Evolutionary conservation across 1,139 yeast genomes (phyloP).

Genomic region (Blastobotrys aristatus): DNA sequence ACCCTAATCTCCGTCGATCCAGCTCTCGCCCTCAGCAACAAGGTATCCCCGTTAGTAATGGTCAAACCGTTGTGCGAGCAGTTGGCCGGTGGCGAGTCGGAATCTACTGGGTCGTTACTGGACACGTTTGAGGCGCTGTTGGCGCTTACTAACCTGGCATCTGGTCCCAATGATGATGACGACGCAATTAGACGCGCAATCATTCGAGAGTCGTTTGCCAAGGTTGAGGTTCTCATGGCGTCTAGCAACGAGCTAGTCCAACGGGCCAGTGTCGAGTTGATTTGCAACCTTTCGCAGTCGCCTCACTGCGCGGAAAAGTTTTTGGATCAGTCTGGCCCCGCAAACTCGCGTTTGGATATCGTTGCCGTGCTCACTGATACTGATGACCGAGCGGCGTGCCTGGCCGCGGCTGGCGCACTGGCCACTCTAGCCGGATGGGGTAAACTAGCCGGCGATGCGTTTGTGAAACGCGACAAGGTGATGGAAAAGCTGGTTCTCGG

Average conservation of each 20-base stretch:
- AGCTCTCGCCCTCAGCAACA: conserved; percentile 32
- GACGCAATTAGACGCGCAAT: conserved; percentile 35
- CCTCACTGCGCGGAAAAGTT: conserved; percentile 37
- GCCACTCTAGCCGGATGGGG: conserved; percentile 39
- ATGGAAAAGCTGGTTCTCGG: conserved; percentile 18
- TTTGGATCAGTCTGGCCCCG: conserved; percentile 29
- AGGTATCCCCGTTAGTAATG: conserved; percentile 32
- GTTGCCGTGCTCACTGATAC: conserved; percentile 31
- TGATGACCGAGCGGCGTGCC: conserved; percentile 34
- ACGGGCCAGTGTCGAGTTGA: conserved; percentile 36
- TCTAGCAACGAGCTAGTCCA: conserved; percentile 34
- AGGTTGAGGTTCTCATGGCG: conserved; percentile 37
- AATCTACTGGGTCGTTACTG: conserved; percentile 29
- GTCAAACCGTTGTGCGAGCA: conserved; percentile 32
- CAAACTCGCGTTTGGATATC: conserved; percentile 29
- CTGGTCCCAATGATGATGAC: conserved; percentile 33
- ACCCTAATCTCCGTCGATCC: conserved; percentile 37
- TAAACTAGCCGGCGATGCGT: conserved; percentile 29
- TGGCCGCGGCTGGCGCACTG: conserved; percentile 40
- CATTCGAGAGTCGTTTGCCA: conserved; percentile 37
- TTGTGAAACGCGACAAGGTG: conserved; percentile 22
- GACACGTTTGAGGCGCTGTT: conserved; percentile 45
- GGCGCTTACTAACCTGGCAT: conserved; percentile 47
- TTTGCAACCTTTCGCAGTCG: conserved; percentile 38
- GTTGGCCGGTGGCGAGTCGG: conserved; percentile 21